phyloP scores from a whole-genome alignment of 1,284 basidiomycete genomes.

The Ceratobasidium theobromae region DNA sequence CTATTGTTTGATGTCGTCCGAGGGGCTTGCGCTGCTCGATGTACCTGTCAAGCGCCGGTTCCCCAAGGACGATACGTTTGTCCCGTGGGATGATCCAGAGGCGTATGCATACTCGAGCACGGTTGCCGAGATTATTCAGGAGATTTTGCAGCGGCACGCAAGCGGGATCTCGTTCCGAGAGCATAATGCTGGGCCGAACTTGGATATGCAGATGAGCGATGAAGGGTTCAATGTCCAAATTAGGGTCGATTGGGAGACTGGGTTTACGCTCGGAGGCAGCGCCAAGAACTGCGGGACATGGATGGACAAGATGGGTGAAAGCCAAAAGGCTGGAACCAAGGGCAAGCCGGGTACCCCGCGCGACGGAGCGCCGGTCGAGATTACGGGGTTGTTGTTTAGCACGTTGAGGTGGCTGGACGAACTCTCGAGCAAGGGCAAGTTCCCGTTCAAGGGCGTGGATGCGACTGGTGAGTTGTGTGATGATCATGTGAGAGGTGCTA shows the following conservation, averaged over 20 bases:
- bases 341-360: slow-evolving; percentile 92
- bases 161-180: slow-evolving; percentile 93
- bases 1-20: slow-evolving; percentile 81
- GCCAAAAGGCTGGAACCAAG: slow-evolving; percentile 86
- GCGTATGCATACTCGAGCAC: slow-evolving; percentile 82
- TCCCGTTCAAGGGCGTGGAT: slow-evolving; percentile 89
- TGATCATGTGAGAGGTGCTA: not conserved
- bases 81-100: slow-evolving; percentile 82
- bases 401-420: slow-evolving; percentile 85
- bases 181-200: slow-evolving; percentile 92
- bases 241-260: slow-evolving; percentile 91
- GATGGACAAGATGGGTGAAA: slow-evolving; percentile 99
- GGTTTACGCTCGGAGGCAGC: slow-evolving; percentile 88
- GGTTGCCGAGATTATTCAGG: slow-evolving; percentile 92
- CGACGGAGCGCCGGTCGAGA: slow-evolving; percentile 95
- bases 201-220: slow-evolving; percentile 94
- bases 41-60: slow-evolving; percentile 89
- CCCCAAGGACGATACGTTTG: slow-evolving; percentile 92
- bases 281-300: slow-evolving; percentile 84
- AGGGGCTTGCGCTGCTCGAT: slow-evolving; percentile 77
- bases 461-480: slow-evolving; percentile 61
- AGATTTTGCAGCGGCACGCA: slow-evolving; percentile 93
- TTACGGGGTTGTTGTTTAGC: slow-evolving; percentile 90
- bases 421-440: slow-evolving; percentile 66
- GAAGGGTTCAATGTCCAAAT: slow-evolving; percentile 94